Evolutionary conservation across 768 basidiomycete genomes (phyloP).

Genomic region (Kwoniella heveanensis): DNA sequence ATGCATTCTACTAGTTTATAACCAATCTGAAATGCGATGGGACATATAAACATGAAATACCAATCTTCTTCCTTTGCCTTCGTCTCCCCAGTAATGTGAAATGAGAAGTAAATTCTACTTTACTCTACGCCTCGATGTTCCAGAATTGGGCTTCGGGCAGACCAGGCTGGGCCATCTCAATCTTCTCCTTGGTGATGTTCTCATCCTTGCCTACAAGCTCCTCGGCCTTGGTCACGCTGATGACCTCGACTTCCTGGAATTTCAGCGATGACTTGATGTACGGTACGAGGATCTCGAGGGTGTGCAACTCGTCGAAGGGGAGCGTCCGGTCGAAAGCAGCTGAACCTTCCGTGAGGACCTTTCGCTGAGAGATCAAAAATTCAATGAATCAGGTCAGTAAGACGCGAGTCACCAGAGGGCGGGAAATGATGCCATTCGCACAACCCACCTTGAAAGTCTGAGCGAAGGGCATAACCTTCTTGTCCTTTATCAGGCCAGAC

Average conservation of each 20-base stretch:
- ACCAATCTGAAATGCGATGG: background rate
- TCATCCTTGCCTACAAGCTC: conserved; percentile 63
- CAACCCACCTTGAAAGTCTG: conserved; percentile 81
- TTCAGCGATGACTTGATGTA: conserved; percentile 69
- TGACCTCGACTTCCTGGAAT: conserved; percentile 60
- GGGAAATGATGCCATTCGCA: too few relatives aligned
- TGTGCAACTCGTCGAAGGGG: conserved; percentile 76
- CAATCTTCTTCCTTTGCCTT: background rate
- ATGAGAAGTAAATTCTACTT: too few relatives aligned
- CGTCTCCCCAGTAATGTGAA: too few relatives aligned
- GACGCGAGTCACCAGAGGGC: too few relatives aligned
- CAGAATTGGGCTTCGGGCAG: conserved; percentile 82
- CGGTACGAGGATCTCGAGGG: conserved; percentile 70
- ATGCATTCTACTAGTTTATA: background rate
- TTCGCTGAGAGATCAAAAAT: conserved; percentile 3
- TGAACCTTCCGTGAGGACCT: conserved; percentile 62
- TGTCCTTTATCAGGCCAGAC: conserved; percentile 88
- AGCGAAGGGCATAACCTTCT: conserved; percentile 91
- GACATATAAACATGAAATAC: background rate
- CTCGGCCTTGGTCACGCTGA: conserved; percentile 70
- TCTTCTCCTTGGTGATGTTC: conserved; percentile 69
- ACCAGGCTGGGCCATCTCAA: conserved; percentile 83
- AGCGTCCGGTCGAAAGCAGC: conserved; percentile 78
- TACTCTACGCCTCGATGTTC: conserved; percentile 58
- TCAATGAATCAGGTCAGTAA: background rate